Percentiles rank a stretch among this genome's conserved stretches.
Evolutionary conservation across 805 yeast species (phyloP).

Genomic region (Teunomyces pallodes): DNA sequence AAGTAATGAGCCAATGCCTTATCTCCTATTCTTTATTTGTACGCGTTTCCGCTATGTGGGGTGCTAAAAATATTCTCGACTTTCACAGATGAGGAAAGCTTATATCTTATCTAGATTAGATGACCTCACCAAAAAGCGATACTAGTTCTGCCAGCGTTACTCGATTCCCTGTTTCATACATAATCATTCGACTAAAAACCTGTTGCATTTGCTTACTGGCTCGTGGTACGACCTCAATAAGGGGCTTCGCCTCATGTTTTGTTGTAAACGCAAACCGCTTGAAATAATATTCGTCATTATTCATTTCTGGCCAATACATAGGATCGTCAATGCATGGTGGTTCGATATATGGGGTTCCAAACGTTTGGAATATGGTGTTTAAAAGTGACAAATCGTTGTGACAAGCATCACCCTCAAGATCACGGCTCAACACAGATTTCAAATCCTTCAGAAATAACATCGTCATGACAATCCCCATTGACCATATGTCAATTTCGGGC

Average conservation of each 20-base stretch:
- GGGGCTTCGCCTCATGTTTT: slow-evolving; percentile 12
- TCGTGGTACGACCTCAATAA: slow-evolving; percentile 33
- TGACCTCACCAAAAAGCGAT: background rate
- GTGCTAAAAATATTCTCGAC: background rate
- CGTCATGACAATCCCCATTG: slow-evolving; percentile 62
- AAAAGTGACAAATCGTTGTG: slow-evolving; percentile 59
- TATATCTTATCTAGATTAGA: background rate
- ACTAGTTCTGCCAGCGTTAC: background rate
- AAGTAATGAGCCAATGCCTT: too few species aligned
- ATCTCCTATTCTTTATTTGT: too few species aligned
- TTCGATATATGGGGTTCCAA: slow-evolving; percentile 57
- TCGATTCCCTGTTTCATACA: slow-evolving; percentile 3
- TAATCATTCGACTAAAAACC: slow-evolving; percentile 5
- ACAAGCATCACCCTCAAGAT: slow-evolving; percentile 38
- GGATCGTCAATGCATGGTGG: slow-evolving; percentile 4
- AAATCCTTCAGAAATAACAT: slow-evolving; percentile 40
- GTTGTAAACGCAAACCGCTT: slow-evolving; percentile 21
- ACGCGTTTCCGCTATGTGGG: too few species aligned
- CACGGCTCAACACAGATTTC: slow-evolving; percentile 27
- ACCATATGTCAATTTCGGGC: slow-evolving; percentile 66
- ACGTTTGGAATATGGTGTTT: slow-evolving; percentile 48
- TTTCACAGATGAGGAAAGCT: background rate
- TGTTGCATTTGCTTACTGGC: background rate
- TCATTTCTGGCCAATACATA: slow-evolving; percentile 38
- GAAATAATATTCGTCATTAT: slow-evolving; percentile 26